phyloP scores from a whole-genome alignment of 208 protist species.

The Borovskyia barvae region DNA sequence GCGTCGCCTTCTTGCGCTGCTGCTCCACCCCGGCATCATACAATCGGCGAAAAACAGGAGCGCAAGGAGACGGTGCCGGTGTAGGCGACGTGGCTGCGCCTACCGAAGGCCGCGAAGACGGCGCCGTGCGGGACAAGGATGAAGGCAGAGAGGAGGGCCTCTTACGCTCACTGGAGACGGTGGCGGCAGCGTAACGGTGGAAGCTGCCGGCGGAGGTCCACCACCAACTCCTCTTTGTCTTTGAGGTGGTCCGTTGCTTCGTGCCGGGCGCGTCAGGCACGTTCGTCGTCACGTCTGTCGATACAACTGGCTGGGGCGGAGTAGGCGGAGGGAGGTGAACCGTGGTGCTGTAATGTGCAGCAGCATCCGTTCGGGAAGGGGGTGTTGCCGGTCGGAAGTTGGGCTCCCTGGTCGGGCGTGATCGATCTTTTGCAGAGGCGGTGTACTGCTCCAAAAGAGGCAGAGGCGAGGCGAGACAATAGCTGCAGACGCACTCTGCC shows the following conservation, averaged over 20 bases:
- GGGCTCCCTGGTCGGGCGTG: too few relatives aligned
- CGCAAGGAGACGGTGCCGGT: neutral
- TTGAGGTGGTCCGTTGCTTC: too few relatives aligned
- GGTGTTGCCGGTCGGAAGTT: neutral
- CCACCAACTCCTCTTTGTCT: neutral
- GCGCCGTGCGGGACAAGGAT: neutral
- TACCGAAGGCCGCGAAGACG: neutral
- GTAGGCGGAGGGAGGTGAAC: slow-evolving; percentile 1
- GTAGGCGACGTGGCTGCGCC: neutral
- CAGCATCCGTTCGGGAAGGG: neutral
- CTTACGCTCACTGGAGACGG: slow-evolving; percentile 21
- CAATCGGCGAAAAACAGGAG: slow-evolving; percentile 21
- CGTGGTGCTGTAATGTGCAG: neutral
- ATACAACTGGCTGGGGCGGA: neutral
- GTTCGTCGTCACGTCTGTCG: neutral
- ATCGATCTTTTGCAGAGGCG: too few relatives aligned
- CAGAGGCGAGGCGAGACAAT: slow-evolving; percentile 27
- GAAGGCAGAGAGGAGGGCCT: neutral
- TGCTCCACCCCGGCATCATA: slow-evolving; percentile 29
- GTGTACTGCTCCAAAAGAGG: slow-evolving; percentile 9
- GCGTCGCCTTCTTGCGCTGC: slow-evolving; percentile 4
- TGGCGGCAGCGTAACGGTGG: slow-evolving; percentile 23
- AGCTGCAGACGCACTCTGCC: slow-evolving; percentile 46
- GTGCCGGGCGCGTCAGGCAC: neutral
- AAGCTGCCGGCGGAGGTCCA: neutral